phyloP scores from a whole-genome alignment of 1,139 yeast species.

The Diutina siamensis region DNA sequence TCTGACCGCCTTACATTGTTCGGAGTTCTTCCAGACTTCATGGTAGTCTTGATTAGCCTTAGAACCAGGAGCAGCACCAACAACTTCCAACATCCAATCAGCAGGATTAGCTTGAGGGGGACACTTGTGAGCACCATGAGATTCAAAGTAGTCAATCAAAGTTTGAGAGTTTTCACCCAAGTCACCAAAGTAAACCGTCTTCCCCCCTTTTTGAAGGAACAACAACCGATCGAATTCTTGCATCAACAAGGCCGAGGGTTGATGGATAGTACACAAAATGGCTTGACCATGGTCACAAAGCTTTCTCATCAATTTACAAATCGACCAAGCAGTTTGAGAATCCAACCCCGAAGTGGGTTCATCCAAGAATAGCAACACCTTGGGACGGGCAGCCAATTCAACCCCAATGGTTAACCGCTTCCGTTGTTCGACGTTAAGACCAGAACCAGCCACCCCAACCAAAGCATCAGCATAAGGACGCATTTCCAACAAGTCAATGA shows the following conservation, averaged over 20 bases:
- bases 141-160: conserved; percentile 12
- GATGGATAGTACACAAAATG: conserved; percentile 73
- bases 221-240: conserved; percentile 69
- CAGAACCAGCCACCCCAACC: conserved; percentile 75
- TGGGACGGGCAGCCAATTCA: conserved; percentile 82
- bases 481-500: conserved; percentile 63
- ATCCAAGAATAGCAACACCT: conserved; percentile 67
- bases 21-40: conserved; percentile 54
- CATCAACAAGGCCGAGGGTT: conserved; percentile 68
- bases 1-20: conserved; percentile 36
- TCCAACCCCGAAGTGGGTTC: conserved; percentile 93
- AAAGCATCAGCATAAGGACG: conserved; percentile 64
- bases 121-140: conserved; percentile 13
- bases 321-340: conserved; percentile 87
- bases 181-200: conserved; percentile 12
- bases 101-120: conserved; percentile 14
- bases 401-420: conserved; percentile 80
- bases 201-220: conserved; percentile 50
- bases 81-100: conserved; percentile 34
- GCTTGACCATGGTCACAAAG: conserved; percentile 75
- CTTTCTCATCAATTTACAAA: conserved; percentile 64
- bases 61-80: conserved; percentile 75
- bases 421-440: conserved; percentile 74
- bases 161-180: conserved; percentile 12
- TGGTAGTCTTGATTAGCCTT: conserved; percentile 52